Evolutionary conservation across 208 protist genomes (phyloP).

Genomic region (Crithidia sp.): DNA sequence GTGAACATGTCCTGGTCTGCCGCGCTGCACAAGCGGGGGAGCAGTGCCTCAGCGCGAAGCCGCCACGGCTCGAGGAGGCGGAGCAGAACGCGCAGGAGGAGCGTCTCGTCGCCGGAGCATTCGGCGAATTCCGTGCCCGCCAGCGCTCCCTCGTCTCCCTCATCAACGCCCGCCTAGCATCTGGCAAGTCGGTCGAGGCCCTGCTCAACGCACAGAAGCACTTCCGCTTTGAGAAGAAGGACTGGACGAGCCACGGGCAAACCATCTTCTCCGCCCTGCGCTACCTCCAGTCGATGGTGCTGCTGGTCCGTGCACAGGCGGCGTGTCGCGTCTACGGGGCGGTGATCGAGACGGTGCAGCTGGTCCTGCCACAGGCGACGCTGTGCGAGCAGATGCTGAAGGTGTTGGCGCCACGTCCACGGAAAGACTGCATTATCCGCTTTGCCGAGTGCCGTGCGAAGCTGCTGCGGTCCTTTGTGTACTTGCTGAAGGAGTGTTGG

Average conservation of each 20-base stretch:
- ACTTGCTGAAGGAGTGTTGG: conserved; percentile 71
- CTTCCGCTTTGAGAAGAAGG: conserved; percentile 75
- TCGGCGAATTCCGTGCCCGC: conserved; percentile 52
- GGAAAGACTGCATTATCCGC: conserved; percentile 61
- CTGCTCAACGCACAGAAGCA: conserved; percentile 59
- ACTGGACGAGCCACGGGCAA: conserved; percentile 62
- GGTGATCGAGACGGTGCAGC: conserved; percentile 78
- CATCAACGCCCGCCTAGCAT: conserved; percentile 57
- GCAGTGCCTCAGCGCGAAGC: conserved; percentile 62
- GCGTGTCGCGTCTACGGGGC: conserved; percentile 60
- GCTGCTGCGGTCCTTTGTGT: conserved; percentile 58
- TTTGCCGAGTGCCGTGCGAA: conserved; percentile 62
- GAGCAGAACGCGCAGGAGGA: conserved; percentile 53
- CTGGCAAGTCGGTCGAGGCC: conserved; percentile 67
- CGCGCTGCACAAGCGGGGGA: conserved; percentile 77
- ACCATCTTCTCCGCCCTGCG: conserved; percentile 64
- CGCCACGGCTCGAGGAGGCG: conserved; percentile 60
- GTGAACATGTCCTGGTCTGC: conserved; percentile 68
- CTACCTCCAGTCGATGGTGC: conserved; percentile 83
- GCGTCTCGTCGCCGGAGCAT: conserved; percentile 47
- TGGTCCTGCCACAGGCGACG: conserved; percentile 72
- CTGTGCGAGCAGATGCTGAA: conserved; percentile 82
- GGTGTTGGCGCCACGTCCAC: conserved; percentile 49
- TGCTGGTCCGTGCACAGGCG: conserved; percentile 73
- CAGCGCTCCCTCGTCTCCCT: conserved; percentile 77